Evolutionary conservation across 2,329 filamentous ascomycete genomes (phyloP), one percentile per base, ranked within the genome.

Genomic region (Epicoccum sorghinum): DNA sequence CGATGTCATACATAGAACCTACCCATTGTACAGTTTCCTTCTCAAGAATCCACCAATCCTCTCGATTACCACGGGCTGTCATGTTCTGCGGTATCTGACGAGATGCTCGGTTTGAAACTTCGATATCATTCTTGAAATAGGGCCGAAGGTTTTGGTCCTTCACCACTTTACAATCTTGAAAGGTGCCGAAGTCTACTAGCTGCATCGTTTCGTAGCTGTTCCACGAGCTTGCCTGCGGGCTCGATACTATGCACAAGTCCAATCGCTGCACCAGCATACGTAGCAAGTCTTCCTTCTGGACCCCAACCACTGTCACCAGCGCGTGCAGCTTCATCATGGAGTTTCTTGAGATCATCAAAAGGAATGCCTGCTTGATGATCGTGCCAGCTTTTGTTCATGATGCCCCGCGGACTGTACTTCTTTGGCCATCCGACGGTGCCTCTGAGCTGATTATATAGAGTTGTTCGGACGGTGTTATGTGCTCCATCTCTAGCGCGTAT

Each of bases 201-300:
- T 29, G 27, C 9, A 2, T 29, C 27, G 27, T 9, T 2, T 9
- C 27, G 27, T 29, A 29, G 27, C 27, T 29, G 27, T 29, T 29
- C 27, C 27, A 29, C 27, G 6, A 29, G 9, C 9, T 29, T 29
- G 27, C 27, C 27, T 29, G 83, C 84, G 32, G 74, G 65, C 57
- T 77, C 75, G 1, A 83, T 74, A 36, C 78, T 69, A 39, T 72
- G 80, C 3, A 86, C 77, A 50, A 88, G 73, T 0, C 85, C 85
- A 5, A 88, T 80, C 0, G 80, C 84, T 6, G 82, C 82, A 4
- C 86, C 85, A 10, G 83, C 84, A 75, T 86, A 88, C 5, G 83
- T 83, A 4, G 83, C 84, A 72, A 86, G 72, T 52, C 85, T 76
- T 4, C 80, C 83, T 13, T 68, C 57, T 4, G 56, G 48, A 9